Evolutionary conservation across 164 flowering plant species (phyloP).

Genomic region (Cinnamomum chago): DNA sequence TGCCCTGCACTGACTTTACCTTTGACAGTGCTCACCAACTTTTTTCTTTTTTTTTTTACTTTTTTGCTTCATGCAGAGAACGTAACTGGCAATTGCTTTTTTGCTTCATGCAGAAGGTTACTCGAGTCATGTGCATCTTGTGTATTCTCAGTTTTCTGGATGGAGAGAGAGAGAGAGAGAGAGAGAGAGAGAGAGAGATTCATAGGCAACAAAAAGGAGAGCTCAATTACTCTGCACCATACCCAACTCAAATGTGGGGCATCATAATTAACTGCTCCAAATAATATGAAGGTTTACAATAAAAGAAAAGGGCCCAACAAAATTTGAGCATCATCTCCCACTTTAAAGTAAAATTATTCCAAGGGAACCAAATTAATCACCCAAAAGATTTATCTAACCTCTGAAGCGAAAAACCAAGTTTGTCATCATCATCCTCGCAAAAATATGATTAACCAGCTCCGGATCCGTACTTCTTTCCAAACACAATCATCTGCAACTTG

Average conservation of each 20-base stretch:
- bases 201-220: not conserved
- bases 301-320: not conserved
- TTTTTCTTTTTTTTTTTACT: too few species aligned
- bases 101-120: too few species aligned
- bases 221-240: not conserved
- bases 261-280: not conserved
- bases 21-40: too few species aligned
- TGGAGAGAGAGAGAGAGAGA: too few species aligned
- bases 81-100: too few species aligned
- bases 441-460: slow-evolving; percentile 42
- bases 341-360: slow-evolving; percentile 25
- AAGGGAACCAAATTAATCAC: not conserved
- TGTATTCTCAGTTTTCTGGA: too few species aligned
- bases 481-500: slow-evolving; percentile 61
- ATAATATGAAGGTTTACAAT: not conserved
- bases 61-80: too few species aligned
- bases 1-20: too few species aligned
- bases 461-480: slow-evolving; percentile 67
- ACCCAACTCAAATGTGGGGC: not conserved
- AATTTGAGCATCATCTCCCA: slow-evolving; percentile 7
- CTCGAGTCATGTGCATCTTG: too few species aligned
- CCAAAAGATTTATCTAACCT: not conserved
- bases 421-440: slow-evolving; percentile 49
- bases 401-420: slow-evolving; percentile 12
- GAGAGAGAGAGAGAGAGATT: too few species aligned